Base-by-base conservation (phyloP, 2,329 filamentous ascomycete genomes). In the Acrocalymma vagum region DNA sequence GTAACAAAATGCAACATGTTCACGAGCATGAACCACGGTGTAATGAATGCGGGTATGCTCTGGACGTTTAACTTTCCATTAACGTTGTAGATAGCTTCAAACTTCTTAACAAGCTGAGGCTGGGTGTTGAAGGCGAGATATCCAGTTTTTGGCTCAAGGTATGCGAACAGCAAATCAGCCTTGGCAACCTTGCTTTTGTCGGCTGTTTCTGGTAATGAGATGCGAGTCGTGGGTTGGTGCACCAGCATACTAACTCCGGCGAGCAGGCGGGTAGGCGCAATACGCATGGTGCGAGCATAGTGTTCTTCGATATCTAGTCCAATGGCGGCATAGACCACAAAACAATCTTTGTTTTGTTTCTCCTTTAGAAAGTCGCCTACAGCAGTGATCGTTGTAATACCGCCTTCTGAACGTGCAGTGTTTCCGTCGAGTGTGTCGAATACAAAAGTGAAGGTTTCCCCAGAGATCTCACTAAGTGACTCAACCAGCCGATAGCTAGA, bases 341-440 rank as follows among this genome's bases (percentile, higher is more conserved):
- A 49, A 6, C 20, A 14, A 4, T 11, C 4, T 5, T 29, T 31
- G 3, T 30, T 13, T 7, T 5, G n/a, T 3, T 29, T 7, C 4
- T 48, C 29, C 3, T 28, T 28, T 9, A 49, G 38, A 14, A 49
- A 11, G 14, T 33, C 29, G 2, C 45, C 45, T 10, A 49, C 45
- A 26, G 22, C 21, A 6, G 21, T 21, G 5, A 49, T 18, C 4
- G 45, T 49, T 9, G 36, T 25, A 3, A 21, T 33, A 14, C 45
- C 45, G 14, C 18, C 28, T 15, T 49, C 45, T 7, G 45, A 45
- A 3, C 30, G 45, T 9, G 45, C 41, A 4, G 45, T 45, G 23
- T 45, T 21, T 5, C 45, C 41, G 25, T 49, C 45, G 3, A 49
- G 37, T 6, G 45, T 49, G 18, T 49, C 41, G 14, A 49, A 38